Evolutionary conservation across 495 filamentous ascomycete species (phyloP).

Genomic region (Penicillium lagena): DNA sequence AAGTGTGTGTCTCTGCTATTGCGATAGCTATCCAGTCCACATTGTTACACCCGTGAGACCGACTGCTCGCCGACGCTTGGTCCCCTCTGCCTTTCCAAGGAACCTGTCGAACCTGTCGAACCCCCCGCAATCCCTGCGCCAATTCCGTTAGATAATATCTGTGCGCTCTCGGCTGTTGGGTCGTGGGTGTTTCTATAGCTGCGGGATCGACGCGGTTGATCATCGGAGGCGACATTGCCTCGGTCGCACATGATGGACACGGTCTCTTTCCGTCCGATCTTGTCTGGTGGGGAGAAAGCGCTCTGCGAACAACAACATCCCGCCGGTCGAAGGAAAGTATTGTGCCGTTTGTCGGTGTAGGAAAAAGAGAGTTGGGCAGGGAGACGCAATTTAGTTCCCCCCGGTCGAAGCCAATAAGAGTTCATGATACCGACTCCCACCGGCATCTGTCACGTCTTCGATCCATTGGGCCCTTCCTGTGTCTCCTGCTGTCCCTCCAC

Average conservation of each 20-base stretch:
- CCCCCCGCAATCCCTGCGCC: no score
- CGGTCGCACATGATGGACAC: slow-evolving; percentile 19
- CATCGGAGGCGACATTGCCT: slow-evolving; percentile 12
- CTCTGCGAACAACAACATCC: slow-evolving; percentile 6
- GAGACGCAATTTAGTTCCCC: no score
- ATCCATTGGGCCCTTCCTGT: slow-evolving; percentile 12
- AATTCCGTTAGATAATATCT: no score
- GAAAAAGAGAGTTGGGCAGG: neutral
- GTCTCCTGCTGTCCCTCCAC: slow-evolving; percentile 25
- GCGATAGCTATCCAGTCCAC: no score
- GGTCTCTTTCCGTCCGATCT: neutral
- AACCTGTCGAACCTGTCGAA: neutral
- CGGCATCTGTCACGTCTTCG: slow-evolving; percentile 19
- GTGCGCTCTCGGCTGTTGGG: neutral
- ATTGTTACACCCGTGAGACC: no score
- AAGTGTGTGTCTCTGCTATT: no score
- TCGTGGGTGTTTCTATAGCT: slow-evolving; percentile 5
- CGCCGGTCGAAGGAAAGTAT: no score
- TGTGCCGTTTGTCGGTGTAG: neutral
- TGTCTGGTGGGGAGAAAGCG: neutral
- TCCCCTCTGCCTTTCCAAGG: slow-evolving; percentile 3
- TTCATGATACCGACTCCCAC: neutral
- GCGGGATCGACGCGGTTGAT: slow-evolving; percentile 16
- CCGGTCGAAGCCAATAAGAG: no score
- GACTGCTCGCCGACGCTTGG: slow-evolving; percentile 5